Evolutionary conservation across 202 grass and related monocot genomes (phyloP).

Genomic region (Musa balbisiana): DNA sequence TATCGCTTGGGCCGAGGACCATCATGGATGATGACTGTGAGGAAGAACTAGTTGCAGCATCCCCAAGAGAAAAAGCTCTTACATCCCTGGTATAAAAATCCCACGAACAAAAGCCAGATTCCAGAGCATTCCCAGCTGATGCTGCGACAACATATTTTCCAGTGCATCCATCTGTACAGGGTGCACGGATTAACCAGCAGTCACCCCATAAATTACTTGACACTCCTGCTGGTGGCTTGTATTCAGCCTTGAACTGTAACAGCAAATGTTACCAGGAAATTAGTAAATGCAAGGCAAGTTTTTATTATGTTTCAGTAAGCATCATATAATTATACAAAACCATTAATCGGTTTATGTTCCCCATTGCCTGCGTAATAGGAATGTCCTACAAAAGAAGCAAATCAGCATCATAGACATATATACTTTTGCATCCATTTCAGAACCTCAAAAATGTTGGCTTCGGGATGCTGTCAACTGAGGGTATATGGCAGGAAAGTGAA

Average conservation of each 20-base stretch:
- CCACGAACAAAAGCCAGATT: slow-evolving; percentile 89
- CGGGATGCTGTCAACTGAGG: no score
- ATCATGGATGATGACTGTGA: slow-evolving; percentile 28
- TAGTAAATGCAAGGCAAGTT: background rate
- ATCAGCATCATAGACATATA: no score
- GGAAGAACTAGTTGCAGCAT: slow-evolving; percentile 22
- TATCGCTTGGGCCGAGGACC: slow-evolving; percentile 43
- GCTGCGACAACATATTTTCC: slow-evolving; percentile 85
- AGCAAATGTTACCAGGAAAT: background rate
- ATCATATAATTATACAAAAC: no score
- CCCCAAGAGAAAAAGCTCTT: slow-evolving; percentile 53
- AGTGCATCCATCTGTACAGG: slow-evolving; percentile 74
- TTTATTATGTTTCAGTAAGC: background rate
- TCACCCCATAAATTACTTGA: slow-evolving; percentile 71
- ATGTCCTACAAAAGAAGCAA: no score
- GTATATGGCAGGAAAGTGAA: no score
- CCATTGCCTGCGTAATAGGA: no score
- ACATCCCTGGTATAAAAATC: slow-evolving; percentile 85
- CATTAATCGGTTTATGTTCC: no score
- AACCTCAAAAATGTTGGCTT: no score
- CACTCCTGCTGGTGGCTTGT: slow-evolving; percentile 55
- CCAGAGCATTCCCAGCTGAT: slow-evolving; percentile 59
- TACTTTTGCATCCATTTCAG: no score
- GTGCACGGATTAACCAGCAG: slow-evolving; percentile 93
- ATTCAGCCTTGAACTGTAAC: slow-evolving; percentile 81